Evolutionary conservation across 2,329 filamentous ascomycete genomes (phyloP).

Genomic region (Chalaropsis ovoidea): DNA sequence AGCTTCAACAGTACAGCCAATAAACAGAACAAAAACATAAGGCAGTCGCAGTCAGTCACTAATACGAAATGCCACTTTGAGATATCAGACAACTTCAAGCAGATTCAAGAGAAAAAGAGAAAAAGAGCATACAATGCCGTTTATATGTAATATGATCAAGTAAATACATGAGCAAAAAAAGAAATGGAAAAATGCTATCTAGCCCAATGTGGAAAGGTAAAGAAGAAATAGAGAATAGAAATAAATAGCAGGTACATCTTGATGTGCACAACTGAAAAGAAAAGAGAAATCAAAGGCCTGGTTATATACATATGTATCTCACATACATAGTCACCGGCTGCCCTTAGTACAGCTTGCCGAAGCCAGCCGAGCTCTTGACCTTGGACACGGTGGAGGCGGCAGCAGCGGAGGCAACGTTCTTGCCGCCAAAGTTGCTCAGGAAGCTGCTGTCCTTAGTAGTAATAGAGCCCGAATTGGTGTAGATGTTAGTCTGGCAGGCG

Average conservation of each 20-base stretch:
- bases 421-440: slow-evolving; percentile 42
- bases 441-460: slow-evolving; percentile 39
- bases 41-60: no score
- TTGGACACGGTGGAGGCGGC: slow-evolving; percentile 11
- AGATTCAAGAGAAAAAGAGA: neutral
- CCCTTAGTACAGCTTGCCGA: slow-evolving; percentile 21
- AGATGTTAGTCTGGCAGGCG: slow-evolving; percentile 43
- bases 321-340: neutral
- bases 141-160: neutral
- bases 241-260: neutral
- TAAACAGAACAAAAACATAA: no score
- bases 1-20: no score
- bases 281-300: neutral
- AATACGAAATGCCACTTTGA: no score
- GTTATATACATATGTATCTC: no score
- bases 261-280: neutral
- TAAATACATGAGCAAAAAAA: slow-evolving; percentile 11
- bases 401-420: slow-evolving; percentile 41
- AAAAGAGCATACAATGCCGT: slow-evolving; percentile 6
- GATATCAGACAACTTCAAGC: no score
- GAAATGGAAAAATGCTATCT: neutral
- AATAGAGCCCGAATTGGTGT: slow-evolving; percentile 36
- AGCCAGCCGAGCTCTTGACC: slow-evolving; percentile 19
- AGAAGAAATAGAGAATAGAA: neutral
- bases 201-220: neutral